A percentile compares a stretch with the other conserved stretches of the same genome.
These are phyloP conservation scores for Mortierella alpina DNA, from an alignment of 192 early-diverging fungal species.

Conservation along the genomic window DNA sequence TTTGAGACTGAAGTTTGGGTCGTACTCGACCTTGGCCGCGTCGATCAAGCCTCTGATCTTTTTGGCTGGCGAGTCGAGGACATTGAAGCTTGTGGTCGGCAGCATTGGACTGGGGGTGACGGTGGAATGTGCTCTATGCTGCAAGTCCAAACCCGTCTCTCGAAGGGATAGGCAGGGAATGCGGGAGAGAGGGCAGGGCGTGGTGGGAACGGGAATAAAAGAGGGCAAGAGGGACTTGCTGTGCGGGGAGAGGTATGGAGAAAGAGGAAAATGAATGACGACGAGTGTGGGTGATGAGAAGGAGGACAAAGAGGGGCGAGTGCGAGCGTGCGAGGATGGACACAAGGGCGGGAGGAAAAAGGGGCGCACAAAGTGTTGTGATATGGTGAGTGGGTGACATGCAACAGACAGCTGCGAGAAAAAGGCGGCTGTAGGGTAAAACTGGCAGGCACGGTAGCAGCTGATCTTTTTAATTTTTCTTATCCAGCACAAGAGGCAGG, in stretches of 20 bases:
- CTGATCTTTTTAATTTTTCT: background rate
- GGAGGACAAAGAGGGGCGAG: background rate
- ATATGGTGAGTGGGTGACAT: background rate
- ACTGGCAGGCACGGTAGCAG: background rate
- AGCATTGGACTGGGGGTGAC: background rate
- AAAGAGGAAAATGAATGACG: slow-evolving; percentile 11
- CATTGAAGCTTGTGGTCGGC: slow-evolving; percentile 8
- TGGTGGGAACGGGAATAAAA: background rate
- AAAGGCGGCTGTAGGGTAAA: background rate
- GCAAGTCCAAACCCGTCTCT: background rate
- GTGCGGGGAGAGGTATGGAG: background rate
- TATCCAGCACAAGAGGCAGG: too few species aligned
- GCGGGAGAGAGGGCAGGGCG: background rate
- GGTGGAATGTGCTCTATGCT: background rate
- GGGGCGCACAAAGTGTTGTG: background rate
- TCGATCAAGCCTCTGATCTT: slow-evolving; percentile 41
- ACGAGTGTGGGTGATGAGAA: background rate
- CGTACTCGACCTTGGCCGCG: slow-evolving; percentile 12
- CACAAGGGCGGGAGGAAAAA: background rate
- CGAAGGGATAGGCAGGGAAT: background rate
- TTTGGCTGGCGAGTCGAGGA: slow-evolving; percentile 46
- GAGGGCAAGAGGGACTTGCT: background rate
- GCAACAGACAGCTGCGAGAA: background rate
- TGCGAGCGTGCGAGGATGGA: background rate
- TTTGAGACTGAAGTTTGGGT: slow-evolving; percentile 22